phyloP scores from a whole-genome alignment of 2,329 filamentous ascomycete species.

The Elsinoe necatrix region DNA sequence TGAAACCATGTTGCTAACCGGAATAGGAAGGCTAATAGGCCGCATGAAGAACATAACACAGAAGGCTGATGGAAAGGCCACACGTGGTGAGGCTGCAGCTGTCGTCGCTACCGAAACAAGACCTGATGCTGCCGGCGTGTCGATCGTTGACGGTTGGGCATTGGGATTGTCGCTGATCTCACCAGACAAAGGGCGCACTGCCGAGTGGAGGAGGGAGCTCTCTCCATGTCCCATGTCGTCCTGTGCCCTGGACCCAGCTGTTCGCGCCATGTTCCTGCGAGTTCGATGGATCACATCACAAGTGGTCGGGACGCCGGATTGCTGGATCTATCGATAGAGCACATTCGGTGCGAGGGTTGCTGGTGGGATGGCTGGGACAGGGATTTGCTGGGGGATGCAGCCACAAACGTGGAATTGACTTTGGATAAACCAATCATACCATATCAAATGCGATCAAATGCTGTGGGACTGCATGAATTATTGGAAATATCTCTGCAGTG shows the following conservation, averaged over 20 bases:
- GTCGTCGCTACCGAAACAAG: slow-evolving; percentile 1
- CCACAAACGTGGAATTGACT: slow-evolving; percentile 15
- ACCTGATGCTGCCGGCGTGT: slow-evolving; percentile 4
- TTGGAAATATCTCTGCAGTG: background rate
- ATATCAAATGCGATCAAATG: background rate
- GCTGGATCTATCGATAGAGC: background rate
- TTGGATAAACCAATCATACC: slow-evolving; percentile 1
- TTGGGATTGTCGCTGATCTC: slow-evolving; percentile 9
- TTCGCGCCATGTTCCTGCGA: too few species aligned
- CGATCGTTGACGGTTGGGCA: slow-evolving; percentile 7
- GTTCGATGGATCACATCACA: background rate
- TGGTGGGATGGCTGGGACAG: background rate
- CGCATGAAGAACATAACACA: background rate
- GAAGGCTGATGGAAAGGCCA: background rate
- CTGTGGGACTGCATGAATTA: background rate
- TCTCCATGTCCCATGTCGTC: background rate
- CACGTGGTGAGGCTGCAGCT: slow-evolving; percentile 12
- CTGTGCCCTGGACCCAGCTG: background rate
- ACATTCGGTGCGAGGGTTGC: background rate
- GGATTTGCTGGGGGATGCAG: slow-evolving; percentile 1
- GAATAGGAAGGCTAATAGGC: slow-evolving; percentile 10
- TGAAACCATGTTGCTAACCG: background rate
- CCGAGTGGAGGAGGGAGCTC: background rate
- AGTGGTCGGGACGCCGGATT: background rate
- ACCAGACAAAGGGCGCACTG: background rate